A percentile compares a stretch with the other conserved stretches of the same genome.
phyloP scores from a whole-genome alignment of 2,329 filamentous ascomycete species.

The Ophiostoma piceae region DNA sequence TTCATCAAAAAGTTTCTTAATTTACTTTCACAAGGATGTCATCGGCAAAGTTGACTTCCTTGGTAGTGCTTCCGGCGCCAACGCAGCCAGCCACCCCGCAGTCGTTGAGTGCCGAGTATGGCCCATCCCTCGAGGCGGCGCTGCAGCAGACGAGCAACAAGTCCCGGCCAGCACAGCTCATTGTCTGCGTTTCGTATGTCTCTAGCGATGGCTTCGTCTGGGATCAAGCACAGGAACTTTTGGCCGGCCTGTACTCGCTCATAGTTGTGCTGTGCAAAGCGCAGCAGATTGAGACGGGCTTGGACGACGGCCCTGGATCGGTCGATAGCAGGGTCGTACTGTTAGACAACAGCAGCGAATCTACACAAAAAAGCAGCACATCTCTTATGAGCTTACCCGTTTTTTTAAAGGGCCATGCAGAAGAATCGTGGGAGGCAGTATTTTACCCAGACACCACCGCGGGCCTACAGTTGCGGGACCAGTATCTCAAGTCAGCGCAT shows the following conservation, averaged over 20 bases:
- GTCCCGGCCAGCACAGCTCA: constrained; percentile 38
- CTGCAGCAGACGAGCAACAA: constrained; percentile 45
- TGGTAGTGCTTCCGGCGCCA: constrained; percentile 60
- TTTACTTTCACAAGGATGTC: background rate
- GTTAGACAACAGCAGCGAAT: constrained; percentile 43
- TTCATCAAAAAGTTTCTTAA: background rate
- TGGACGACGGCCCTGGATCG: constrained; percentile 55
- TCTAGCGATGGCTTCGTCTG: constrained; percentile 51
- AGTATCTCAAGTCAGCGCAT: constrained; percentile 38
- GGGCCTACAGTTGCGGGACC: constrained; percentile 53
- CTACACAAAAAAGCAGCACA: constrained; percentile 42
- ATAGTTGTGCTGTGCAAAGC: constrained; percentile 66
- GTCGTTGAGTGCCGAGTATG: constrained; percentile 55
- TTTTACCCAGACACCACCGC: constrained; percentile 62
- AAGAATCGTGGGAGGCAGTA: constrained; percentile 51
- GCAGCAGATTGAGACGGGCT: constrained; percentile 55
- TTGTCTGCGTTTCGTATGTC: constrained; percentile 55
- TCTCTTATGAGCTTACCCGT: constrained; percentile 39
- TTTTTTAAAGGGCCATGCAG: constrained; percentile 44
- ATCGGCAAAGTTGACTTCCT: constrained; percentile 33
- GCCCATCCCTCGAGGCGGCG: constrained; percentile 50
- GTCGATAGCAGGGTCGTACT: constrained; percentile 73
- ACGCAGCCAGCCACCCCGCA: constrained; percentile 50
- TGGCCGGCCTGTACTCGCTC: constrained; percentile 74
- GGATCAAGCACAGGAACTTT: constrained; percentile 62